These are phyloP conservation scores for Colletotrichum tamarilloi DNA, from an alignment of 2,329 filamentous ascomycete genomes.

Conservation along the genomic window DNA sequence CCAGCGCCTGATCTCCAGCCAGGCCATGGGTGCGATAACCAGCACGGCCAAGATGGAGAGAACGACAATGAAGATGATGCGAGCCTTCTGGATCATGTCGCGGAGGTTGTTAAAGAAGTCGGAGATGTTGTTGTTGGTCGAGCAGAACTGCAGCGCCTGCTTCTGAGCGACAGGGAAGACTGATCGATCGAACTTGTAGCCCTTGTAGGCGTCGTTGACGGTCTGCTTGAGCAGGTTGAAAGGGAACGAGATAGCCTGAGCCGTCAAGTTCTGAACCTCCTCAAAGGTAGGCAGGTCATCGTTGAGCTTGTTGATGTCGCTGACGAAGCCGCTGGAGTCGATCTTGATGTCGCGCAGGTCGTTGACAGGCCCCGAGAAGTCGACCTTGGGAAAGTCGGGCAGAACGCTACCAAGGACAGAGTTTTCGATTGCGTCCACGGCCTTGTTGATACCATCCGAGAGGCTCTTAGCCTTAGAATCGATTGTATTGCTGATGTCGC, in stretches of 20 bases:
- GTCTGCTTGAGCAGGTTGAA: slow-evolving; percentile 83
- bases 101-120: slow-evolving; percentile 84
- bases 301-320: slow-evolving; percentile 79
- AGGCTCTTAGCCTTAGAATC: slow-evolving; percentile 66
- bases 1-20: slow-evolving; percentile 83
- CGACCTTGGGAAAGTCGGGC: slow-evolving; percentile 61
- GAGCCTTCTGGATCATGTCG: slow-evolving; percentile 73
- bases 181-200: slow-evolving; percentile 81
- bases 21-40: slow-evolving; percentile 83
- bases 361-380: slow-evolving; percentile 73
- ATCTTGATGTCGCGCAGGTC: slow-evolving; percentile 78
- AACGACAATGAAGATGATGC: slow-evolving; percentile 81
- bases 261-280: slow-evolving; percentile 84
- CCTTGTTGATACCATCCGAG: slow-evolving; percentile 59
- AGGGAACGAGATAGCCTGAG: slow-evolving; percentile 78
- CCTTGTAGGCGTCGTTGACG: slow-evolving; percentile 77
- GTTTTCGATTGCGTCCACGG: slow-evolving; percentile 55
- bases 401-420: slow-evolving; percentile 62
- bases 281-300: slow-evolving; percentile 84
- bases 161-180: slow-evolving; percentile 87
- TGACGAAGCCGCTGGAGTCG: slow-evolving; percentile 72
- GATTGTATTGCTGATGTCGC: slow-evolving; percentile 68
- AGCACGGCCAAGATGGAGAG: slow-evolving; percentile 77
- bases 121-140: slow-evolving; percentile 82
- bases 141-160: slow-evolving; percentile 87